Base-by-base conservation (phyloP, 805 yeast species). In the Diddensiella caesifluorescens region DNA sequence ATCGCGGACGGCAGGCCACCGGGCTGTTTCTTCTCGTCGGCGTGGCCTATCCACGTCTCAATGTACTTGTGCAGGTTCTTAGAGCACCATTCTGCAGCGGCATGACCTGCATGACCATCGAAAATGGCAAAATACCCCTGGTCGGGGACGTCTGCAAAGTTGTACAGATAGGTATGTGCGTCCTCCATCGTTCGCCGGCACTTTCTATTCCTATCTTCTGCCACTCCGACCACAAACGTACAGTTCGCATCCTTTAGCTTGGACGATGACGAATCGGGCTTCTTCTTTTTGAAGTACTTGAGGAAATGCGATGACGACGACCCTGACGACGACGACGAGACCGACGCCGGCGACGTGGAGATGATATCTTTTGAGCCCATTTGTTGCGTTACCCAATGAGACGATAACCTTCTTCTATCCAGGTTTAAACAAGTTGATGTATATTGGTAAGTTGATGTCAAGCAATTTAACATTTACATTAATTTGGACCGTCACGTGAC, bases 71-170 rank as follows among this genome's bases (percentile, higher is more conserved):
- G 97, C 44, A 90, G 62, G 54, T 83, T 79, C 48, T 85, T 79
- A 0, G 96, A 95, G 66, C 97, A 88, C 94, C 95, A 89, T 54
- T 90, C 77, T 1, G 98, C 95, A 5, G 95, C 82, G 51, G 79
- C 86, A 42, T 79, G 79, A 18, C 98, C 98, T 2, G 97, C 97
- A 64, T 90, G 98, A 7, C 98, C 98, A 63, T 90, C 98, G 63
- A 88, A 90, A 1, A 90, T 74, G 13, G 94, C 97, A 72, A 90
- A 88, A 59, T 85, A 90, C 2, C 96, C 97, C 83, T 95, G 83
- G 60, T 88, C 96, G 1, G 53, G 51, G 7, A 41, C 40, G 52
- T 86, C 95, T n/a, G 89, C 92, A 67, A 84, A 89, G 66, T 89
- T 88, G 51, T 92, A 88, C 29, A 88, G 87, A 54, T 83, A 86